Conservation (phyloP, 257 asterid species). For the Fraxinus cuspidata region DNA sequence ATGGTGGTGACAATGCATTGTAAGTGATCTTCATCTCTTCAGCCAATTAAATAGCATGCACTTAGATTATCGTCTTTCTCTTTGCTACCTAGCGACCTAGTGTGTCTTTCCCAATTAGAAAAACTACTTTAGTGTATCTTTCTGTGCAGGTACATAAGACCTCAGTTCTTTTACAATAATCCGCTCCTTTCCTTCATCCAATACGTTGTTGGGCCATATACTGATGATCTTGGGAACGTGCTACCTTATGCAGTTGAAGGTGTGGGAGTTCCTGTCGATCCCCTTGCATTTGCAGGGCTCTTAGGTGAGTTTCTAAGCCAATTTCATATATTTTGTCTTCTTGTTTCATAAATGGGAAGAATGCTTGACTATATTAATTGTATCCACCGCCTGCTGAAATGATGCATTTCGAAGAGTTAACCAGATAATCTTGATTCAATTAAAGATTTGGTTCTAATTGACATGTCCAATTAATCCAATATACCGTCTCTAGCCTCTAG, state of each 20-base stretch:
- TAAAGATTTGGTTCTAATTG: too few species aligned
- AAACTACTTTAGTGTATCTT: neutral
- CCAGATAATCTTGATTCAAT: too few species aligned
- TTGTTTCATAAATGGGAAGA: too few species aligned
- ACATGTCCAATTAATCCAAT: too few species aligned
- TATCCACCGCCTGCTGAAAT: too few species aligned
- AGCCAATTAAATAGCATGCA: neutral
- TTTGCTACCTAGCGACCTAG: neutral
- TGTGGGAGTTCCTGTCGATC: constrained; percentile 94
- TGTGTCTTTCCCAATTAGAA: neutral
- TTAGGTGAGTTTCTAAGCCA: constrained; percentile 50
- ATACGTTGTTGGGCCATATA: constrained; percentile 80
- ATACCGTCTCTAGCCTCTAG: too few species aligned
- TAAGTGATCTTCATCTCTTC: constrained; percentile 38
- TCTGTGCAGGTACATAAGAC: constrained; percentile 78
- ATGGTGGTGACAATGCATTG: constrained; percentile 92
- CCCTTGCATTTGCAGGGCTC: constrained; percentile 94
- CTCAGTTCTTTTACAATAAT: constrained; percentile 85
- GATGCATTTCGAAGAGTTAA: too few species aligned
- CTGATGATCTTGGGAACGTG: constrained; percentile 87
- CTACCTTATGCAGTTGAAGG: constrained; percentile 95
- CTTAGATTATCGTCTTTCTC: neutral
- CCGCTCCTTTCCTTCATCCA: constrained; percentile 87
- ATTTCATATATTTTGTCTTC: neutral
- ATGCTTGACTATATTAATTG: too few species aligned